Evolutionary conservation across 441 rosid species (phyloP).

Genomic region (Adansonia gregorii): DNA sequence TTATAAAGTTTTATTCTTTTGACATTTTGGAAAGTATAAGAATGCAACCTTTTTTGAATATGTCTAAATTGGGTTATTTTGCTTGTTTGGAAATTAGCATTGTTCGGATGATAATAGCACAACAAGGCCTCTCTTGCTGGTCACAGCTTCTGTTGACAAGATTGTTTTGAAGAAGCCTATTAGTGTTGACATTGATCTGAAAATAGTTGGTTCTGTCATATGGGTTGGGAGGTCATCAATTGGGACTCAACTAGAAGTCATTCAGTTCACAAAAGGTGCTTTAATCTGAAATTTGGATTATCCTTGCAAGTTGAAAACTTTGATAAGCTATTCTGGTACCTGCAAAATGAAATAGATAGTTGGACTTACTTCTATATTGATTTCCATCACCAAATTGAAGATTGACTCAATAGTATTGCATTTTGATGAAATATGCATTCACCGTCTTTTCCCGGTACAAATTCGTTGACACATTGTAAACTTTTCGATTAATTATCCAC

Average conservation of each 20-base stretch:
- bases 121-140: slow-evolving; percentile 74
- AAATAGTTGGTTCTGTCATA: slow-evolving; percentile 67
- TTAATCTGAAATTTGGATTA: background rate
- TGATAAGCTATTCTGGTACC: no score
- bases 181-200: slow-evolving; percentile 57
- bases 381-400: background rate
- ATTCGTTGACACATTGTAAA: background rate
- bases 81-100: slow-evolving; percentile 54
- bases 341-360: background rate
- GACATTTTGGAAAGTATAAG: background rate
- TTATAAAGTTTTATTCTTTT: background rate
- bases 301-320: background rate
- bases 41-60: background rate
- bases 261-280: slow-evolving; percentile 58
- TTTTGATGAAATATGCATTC: background rate
- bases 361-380: background rate
- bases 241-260: slow-evolving; percentile 76
- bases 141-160: slow-evolving; percentile 89
- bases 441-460: background rate
- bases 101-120: slow-evolving; percentile 58
- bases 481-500: background rate
- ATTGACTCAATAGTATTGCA: background rate
- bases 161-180: slow-evolving; percentile 75
- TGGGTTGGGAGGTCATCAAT: slow-evolving; percentile 89
- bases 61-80: background rate